These are phyloP conservation scores for Hypoxylon subgilvum DNA, from an alignment of 495 filamentous ascomycete genomes.

Conservation along the genomic window DNA sequence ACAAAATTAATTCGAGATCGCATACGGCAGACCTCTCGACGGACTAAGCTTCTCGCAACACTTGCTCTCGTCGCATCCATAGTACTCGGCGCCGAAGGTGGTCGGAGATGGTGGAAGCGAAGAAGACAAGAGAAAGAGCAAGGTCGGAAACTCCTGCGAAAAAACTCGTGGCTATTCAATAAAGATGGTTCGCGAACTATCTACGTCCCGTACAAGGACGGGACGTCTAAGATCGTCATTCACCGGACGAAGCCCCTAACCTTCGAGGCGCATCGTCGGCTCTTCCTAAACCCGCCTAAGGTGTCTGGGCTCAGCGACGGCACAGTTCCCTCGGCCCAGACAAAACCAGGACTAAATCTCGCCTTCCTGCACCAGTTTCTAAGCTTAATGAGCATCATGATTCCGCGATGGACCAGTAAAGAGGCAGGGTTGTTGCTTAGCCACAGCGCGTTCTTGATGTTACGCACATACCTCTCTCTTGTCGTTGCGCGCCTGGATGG, in stretches of 20 bases:
- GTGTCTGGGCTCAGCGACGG: conserved; percentile 76
- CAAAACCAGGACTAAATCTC: conserved; percentile 92
- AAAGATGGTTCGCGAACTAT: conserved; percentile 95
- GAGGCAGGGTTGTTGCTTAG: conserved; percentile 88
- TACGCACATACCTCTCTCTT: conserved; percentile 92
- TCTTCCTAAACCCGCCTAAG: conserved; percentile 89
- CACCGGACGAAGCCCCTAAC: conserved; percentile 90
- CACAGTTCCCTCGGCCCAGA: conserved; percentile 82
- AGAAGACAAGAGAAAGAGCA: conserved; percentile 77
- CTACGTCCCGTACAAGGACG: conserved; percentile 87
- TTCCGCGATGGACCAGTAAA: conserved; percentile 92
- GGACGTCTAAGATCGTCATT: conserved; percentile 89
- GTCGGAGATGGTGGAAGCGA: conserved; percentile 72
- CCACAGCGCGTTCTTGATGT: conserved; percentile 84
- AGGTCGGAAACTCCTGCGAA: conserved; percentile 77
- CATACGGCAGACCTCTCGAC: conserved; percentile 66
- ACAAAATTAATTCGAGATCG: conserved; percentile 63
- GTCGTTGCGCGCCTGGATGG: conserved; percentile 93
- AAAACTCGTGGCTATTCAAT: conserved; percentile 88
- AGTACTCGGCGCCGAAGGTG: conserved; percentile 74
- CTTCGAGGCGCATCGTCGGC: conserved; percentile 91
- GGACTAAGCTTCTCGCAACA: conserved; percentile 74
- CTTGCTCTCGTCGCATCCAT: conserved; percentile 76
- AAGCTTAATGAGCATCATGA: conserved; percentile 95
- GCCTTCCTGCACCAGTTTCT: conserved; percentile 98